Percentiles rank a stretch among this genome's conserved stretches.
These are phyloP conservation scores for Fusarium fracticaudum DNA, from an alignment of 2,329 filamentous ascomycete genomes.

Conservation along the genomic window DNA sequence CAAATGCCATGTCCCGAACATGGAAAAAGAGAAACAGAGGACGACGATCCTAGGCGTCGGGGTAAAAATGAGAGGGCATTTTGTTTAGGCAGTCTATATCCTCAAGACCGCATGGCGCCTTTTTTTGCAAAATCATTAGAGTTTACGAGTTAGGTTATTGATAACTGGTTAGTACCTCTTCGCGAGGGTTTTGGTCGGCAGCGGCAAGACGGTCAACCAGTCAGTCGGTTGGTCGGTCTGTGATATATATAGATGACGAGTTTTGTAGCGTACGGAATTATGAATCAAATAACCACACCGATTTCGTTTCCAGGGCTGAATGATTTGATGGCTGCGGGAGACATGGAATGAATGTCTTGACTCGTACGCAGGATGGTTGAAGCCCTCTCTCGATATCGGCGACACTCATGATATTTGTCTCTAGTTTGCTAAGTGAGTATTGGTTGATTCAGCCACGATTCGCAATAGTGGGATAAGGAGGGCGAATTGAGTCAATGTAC, in stretches of 20 bases:
- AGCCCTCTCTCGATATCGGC: neutral
- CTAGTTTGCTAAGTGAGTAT: neutral
- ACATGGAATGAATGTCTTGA: constrained; percentile 11
- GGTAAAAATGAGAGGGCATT: constrained; percentile 33
- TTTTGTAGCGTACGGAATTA: neutral
- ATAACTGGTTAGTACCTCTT: neutral
- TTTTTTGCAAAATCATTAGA: constrained; percentile 35
- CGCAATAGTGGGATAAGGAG: neutral
- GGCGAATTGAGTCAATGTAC: neutral
- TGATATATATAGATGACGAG: neutral
- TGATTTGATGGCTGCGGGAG: constrained; percentile 3
- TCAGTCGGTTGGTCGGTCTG: neutral
- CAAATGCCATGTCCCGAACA: neutral
- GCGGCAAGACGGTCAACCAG: neutral
- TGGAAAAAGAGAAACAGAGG: constrained; percentile 23
- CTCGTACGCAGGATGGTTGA: neutral
- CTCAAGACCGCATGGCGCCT: constrained; percentile 27
- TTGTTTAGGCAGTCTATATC: constrained; percentile 38
- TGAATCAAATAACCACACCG: constrained; percentile 1
- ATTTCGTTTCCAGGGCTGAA: neutral
- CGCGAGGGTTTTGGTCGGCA: neutral
- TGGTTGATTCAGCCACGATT: neutral
- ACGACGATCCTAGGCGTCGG: constrained; percentile 28
- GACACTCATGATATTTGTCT: neutral
- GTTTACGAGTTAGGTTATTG: constrained; percentile 15